Conservation (phyloP, 768 basidiomycete genomes). For the Termitomyces sp. region DNA sequence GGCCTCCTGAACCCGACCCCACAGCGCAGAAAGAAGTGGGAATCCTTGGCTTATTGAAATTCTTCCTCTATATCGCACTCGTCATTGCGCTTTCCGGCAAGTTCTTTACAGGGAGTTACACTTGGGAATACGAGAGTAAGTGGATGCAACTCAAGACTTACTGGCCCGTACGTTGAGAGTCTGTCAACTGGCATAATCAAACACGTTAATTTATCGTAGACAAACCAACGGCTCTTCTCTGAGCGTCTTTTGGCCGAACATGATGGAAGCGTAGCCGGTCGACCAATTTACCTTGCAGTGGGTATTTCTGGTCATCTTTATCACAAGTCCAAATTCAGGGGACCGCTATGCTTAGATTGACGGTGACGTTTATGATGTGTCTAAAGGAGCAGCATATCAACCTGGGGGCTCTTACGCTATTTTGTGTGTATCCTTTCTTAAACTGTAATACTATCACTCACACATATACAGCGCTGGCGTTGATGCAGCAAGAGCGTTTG, state of each 20-base stretch:
- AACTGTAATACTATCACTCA: slow-evolving; percentile 12
- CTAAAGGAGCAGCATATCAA: slow-evolving; percentile 76
- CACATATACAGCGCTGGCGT: slow-evolving; percentile 55
- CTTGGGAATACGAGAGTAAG: slow-evolving; percentile 77
- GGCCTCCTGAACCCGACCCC: slow-evolving; percentile 69
- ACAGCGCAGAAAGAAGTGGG: slow-evolving; percentile 66
- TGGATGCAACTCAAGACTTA: slow-evolving; percentile 57
- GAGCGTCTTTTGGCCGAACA: slow-evolving; percentile 60
- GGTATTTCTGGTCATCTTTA: slow-evolving; percentile 16
- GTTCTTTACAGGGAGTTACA: slow-evolving; percentile 82
- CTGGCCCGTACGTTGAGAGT: slow-evolving; percentile 48
- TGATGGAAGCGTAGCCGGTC: slow-evolving; percentile 61
- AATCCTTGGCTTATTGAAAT: slow-evolving; percentile 60
- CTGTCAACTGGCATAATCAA: background rate
- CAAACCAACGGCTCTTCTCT: slow-evolving; percentile 67
- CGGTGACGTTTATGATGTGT: slow-evolving; percentile 90
- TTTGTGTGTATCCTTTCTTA: slow-evolving; percentile 40
- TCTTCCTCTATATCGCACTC: slow-evolving; percentile 52
- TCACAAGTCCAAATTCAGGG: background rate
- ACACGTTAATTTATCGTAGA: slow-evolving; percentile 26
- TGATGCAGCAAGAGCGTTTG: slow-evolving; percentile 91
- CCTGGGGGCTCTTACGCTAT: slow-evolving; percentile 81
- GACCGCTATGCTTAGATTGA: slow-evolving; percentile 56
- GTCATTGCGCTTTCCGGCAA: slow-evolving; percentile 62
- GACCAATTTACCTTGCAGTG: slow-evolving; percentile 84